phyloP scores from a whole-genome alignment of 148 eudicot genomes.

The Heliosperma pusillum region DNA sequence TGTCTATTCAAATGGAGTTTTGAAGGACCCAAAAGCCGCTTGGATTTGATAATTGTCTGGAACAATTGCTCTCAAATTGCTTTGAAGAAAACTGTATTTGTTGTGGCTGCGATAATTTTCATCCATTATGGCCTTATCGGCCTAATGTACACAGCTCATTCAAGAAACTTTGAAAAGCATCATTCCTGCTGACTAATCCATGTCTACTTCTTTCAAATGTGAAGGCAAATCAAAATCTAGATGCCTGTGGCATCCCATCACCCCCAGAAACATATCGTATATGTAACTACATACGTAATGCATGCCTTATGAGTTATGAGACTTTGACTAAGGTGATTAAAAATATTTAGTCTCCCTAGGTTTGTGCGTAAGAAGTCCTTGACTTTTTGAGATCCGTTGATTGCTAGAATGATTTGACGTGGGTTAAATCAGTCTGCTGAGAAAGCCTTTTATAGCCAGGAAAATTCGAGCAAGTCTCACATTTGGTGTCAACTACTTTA shows the following conservation, averaged over 20 bases:
- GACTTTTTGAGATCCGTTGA: not conserved
- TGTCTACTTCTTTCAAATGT: not conserved
- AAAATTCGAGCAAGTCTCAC: not conserved
- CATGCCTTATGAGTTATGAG: not conserved
- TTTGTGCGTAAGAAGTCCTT: not conserved
- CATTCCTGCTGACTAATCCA: not conserved
- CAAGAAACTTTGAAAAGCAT: not conserved
- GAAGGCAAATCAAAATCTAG: not conserved
- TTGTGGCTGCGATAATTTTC: not conserved
- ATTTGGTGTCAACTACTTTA: not conserved
- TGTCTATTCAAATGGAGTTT: not conserved
- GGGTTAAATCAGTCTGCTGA: not conserved
- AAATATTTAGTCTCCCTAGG: not conserved
- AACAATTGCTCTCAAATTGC: not conserved
- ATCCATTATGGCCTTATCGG: not conserved
- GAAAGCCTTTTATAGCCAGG: not conserved
- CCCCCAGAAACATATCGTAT: not conserved
- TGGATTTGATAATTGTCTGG: not conserved
- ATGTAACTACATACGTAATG: not conserved
- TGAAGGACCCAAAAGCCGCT: not conserved
- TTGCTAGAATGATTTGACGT: not conserved
- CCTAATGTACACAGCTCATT: not conserved
- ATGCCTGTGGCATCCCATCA: not conserved
- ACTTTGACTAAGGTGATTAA: not conserved
- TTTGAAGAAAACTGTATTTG: not conserved